Conservation (phyloP, 345 rosid species). For the Kernera saxatilis region DNA sequence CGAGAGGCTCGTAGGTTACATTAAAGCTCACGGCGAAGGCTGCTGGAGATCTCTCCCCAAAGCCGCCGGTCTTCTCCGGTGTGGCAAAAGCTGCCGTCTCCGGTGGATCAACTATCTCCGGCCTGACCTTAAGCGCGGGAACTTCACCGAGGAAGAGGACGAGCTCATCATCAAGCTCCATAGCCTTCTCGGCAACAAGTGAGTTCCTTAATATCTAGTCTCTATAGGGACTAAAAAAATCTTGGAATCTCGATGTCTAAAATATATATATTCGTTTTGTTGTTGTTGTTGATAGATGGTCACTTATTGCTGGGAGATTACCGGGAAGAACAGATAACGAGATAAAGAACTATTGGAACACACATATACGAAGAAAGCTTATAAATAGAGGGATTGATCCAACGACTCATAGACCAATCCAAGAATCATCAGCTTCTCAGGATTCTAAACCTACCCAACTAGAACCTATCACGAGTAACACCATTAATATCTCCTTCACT, state of each 20-base stretch:
- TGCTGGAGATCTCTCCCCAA: conserved; percentile 72
- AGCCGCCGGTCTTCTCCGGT: conserved; percentile 64
- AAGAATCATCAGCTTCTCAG: conserved; percentile 39
- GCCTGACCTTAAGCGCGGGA: conserved; percentile 67
- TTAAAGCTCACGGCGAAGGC: conserved; percentile 65
- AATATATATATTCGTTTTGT: neutral
- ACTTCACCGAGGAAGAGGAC: conserved; percentile 60
- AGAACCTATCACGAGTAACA: conserved; percentile 21
- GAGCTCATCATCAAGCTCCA: conserved; percentile 69
- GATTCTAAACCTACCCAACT: conserved; percentile 22
- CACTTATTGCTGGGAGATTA: conserved; percentile 74
- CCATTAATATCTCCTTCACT: conserved; percentile 28
- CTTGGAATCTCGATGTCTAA: neutral
- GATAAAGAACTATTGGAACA: conserved; percentile 88
- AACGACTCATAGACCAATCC: conserved; percentile 61
- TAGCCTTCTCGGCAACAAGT: conserved; percentile 65
- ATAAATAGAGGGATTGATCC: conserved; percentile 80
- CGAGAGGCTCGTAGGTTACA: conserved; percentile 50
- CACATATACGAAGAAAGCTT: conserved; percentile 80
- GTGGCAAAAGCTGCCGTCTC: conserved; percentile 72
- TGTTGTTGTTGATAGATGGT: conserved; percentile 55
- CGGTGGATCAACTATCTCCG: conserved; percentile 68
- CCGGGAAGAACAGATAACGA: conserved; percentile 91
- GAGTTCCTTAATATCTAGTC: neutral
- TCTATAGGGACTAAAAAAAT: neutral